Evolutionary conservation across 176 grass and related monocot genomes (phyloP), one percentile per base, ranked within the genome.

Genomic region (Carex myosuroides): DNA sequence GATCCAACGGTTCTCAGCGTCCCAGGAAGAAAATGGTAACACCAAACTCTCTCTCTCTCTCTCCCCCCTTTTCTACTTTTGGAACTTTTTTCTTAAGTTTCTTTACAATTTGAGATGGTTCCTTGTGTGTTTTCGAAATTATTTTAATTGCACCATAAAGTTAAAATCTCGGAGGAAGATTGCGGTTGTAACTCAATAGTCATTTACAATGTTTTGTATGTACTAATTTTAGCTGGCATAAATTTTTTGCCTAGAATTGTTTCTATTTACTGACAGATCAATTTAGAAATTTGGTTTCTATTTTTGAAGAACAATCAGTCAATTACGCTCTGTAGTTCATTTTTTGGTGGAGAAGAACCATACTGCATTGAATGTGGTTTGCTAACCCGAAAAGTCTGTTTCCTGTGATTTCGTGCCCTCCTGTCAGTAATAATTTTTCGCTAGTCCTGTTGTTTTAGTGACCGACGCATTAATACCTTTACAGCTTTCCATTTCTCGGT

Each of bases 1-100:
- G 81, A 83, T 83, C 81, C 62, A 68, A 56, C 81, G 81, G 81
- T 22, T 69, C 81, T 22, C 81, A 83, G 62, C 81, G 81, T 66
- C 64, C 81, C 81, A 83, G 48, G 26, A 83, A 83, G 81, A 83
- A 83, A 69, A 83, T 83, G 81, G 81, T 83, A 83, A 68, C 60
- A 14, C 11, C 39, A 16, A 37, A 39, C 3, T 14, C 11, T 33
- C 16, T 21, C n/a, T 50, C 1, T 58, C 22, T 33, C 13, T 60
- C 37, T 5, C 37, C 0, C 37, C 30, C 8, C n/a, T 6, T 39
- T 13, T 79, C 52, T 60, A 42, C 0, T 81, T 78, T 53, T 78
- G 10, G 46, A 56, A 14, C 21, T 33, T 16, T 39, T 17, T 71
- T 81, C 8, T 63, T 4, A 60, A 35, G 9, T 61, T 26, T 20